A percentile compares a stretch with the other conserved stretches of the same genome.
Conservation (phyloP, 345 rosid genomes). For the Camelina laxa region DNA sequence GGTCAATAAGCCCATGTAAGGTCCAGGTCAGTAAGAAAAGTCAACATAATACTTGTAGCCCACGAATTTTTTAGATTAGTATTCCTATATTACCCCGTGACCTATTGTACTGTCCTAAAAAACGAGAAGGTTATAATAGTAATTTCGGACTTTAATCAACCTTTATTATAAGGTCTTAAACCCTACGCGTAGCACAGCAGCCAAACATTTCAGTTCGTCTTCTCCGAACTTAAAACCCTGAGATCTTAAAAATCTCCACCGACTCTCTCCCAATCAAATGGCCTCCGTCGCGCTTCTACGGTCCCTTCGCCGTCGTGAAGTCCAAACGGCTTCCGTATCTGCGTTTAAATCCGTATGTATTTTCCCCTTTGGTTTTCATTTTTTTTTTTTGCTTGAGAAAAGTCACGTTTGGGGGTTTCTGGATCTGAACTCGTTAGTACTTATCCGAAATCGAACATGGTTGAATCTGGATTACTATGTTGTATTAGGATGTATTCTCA, state of each 20-base stretch:
- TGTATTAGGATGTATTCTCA: not conserved
- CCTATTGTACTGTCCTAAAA: not conserved
- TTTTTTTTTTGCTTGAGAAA: constrained; percentile 1
- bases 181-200: constrained; percentile 41
- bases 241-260: constrained; percentile 8
- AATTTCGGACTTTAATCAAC: not conserved
- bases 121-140: constrained; percentile 1
- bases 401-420: constrained; percentile 1
- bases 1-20: constrained; percentile 17
- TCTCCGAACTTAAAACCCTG: constrained; percentile 40
- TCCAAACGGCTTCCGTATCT: constrained; percentile 52
- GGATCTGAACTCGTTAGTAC: constrained; percentile 2
- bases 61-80: constrained; percentile 26
- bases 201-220: constrained; percentile 28
- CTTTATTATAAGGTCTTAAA: constrained; percentile 33
- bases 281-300: constrained; percentile 57
- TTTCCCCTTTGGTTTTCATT: not conserved
- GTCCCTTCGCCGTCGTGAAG: constrained; percentile 53
- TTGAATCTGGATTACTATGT: constrained; percentile 2
- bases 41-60: constrained; percentile 31
- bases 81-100: not conserved
- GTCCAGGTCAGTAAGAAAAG: constrained; percentile 9
- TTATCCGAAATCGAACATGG: not conserved
- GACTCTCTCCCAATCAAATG: constrained; percentile 41
- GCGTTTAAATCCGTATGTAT: constrained; percentile 55